phyloP scores from a whole-genome alignment of 2,329 filamentous ascomycete genomes.

The Ceratocystis harringtonii region DNA sequence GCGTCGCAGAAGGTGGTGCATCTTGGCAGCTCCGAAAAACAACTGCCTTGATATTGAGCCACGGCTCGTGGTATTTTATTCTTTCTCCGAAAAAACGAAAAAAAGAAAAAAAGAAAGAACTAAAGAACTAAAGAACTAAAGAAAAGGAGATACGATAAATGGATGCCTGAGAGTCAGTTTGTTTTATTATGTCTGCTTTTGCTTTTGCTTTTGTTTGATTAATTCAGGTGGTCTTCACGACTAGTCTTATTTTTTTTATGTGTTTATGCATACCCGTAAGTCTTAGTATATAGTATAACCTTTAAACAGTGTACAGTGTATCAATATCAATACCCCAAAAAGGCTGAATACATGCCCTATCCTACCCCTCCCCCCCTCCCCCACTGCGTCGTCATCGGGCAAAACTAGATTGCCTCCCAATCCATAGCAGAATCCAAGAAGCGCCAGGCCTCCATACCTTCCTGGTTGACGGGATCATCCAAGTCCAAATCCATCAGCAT shows the following conservation, averaged over 20 bases:
- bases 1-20: conserved; percentile 15
- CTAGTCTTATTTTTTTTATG: background rate
- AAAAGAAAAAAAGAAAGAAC: background rate
- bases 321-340: background rate
- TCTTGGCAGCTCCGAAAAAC: conserved; percentile 12
- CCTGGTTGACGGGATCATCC: conserved; percentile 18
- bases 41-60: conserved; percentile 6
- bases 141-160: too few relatives aligned
- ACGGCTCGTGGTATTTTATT: too few relatives aligned
- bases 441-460: conserved; percentile 29
- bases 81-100: background rate
- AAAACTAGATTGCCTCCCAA: conserved; percentile 30
- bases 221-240: background rate
- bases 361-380: background rate
- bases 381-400: too few relatives aligned
- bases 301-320: background rate
- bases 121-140: background rate
- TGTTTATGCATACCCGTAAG: background rate
- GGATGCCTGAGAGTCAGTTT: too few relatives aligned
- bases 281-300: too few relatives aligned
- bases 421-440: conserved; percentile 48
- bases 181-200: too few relatives aligned
- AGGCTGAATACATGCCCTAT: background rate
- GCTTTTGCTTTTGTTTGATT: background rate
- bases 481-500: conserved; percentile 20